phyloP scores from a whole-genome alignment of 768 basidiomycete genomes.

The Naganishia antarctica region DNA sequence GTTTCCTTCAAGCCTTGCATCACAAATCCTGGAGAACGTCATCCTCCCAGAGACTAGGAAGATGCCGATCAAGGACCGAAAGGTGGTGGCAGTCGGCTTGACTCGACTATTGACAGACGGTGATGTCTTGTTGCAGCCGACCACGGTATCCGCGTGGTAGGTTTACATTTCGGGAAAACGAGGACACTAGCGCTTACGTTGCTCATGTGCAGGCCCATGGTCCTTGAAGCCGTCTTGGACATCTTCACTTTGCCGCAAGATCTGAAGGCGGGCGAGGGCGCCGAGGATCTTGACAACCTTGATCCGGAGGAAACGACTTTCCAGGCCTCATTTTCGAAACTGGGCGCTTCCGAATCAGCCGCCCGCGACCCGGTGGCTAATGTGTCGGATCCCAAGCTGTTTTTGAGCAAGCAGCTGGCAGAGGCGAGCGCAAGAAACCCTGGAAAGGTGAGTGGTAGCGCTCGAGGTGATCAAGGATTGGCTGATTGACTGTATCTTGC shows the following conservation, averaged over 20 bases:
- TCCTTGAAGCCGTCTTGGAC: constrained; percentile 66
- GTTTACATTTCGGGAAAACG: too few species aligned
- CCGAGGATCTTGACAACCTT: constrained; percentile 62
- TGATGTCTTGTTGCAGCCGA: constrained; percentile 62
- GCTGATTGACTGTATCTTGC: neutral
- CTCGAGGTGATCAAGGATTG: neutral
- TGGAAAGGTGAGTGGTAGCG: constrained; percentile 34
- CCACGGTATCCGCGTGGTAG: constrained; percentile 63
- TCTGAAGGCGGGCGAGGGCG: constrained; percentile 50
- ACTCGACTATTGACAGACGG: constrained; percentile 73
- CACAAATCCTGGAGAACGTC: constrained; percentile 69
- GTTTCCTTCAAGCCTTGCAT: constrained; percentile 62
- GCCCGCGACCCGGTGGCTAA: constrained; percentile 57
- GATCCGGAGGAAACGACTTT: constrained; percentile 93
- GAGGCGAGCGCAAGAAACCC: constrained; percentile 36
- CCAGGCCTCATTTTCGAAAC: constrained; percentile 85
- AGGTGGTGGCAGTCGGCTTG: constrained; percentile 74
- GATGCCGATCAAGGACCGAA: constrained; percentile 75
- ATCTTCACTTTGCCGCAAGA: constrained; percentile 75
- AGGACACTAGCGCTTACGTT: neutral
- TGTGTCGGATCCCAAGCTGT: constrained; percentile 47
- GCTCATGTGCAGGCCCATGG: constrained; percentile 60
- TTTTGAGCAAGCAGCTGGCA: constrained; percentile 37
- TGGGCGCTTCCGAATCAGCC: constrained; percentile 69
- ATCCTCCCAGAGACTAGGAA: constrained; percentile 75